A percentile compares a stretch with the other conserved stretches of the same genome.
These are phyloP conservation scores for Triticum timopheevii DNA, from an alignment of 176 grass and related monocot species.

Conservation along the genomic window DNA sequence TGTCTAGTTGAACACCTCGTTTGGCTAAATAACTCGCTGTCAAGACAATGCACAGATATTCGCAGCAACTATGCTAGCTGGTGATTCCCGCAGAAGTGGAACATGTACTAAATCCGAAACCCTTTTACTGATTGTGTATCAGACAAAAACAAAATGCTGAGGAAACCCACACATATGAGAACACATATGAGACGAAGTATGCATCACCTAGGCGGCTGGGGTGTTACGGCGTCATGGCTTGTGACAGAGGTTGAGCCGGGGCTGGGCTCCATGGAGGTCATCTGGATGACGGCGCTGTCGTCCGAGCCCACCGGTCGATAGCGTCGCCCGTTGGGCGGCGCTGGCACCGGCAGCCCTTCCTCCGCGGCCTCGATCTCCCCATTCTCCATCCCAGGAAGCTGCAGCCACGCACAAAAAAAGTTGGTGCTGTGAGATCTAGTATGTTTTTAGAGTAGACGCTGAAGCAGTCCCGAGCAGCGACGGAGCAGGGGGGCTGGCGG, in stretches of 20 bases:
- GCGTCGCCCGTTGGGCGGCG: constrained; percentile 51
- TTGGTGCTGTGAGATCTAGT: constrained; percentile 28
- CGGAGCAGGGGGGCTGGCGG: not conserved
- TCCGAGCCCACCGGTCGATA: constrained; percentile 63
- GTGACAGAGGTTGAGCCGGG: constrained; percentile 31
- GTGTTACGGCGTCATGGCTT: constrained; percentile 4
- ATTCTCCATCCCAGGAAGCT: constrained; percentile 69
- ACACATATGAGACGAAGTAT: constrained; percentile 3
- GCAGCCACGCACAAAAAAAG: not conserved
- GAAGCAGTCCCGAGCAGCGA: not conserved
- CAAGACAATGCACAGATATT: constrained; percentile 15
- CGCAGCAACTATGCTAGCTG: not conserved
- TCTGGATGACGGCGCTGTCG: constrained; percentile 66
- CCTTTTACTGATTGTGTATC: not conserved
- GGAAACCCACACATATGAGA: not conserved
- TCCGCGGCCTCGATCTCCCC: constrained; percentile 66
- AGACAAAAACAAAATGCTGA: not conserved
- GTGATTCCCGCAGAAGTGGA: not conserved
- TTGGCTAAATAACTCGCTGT: not conserved
- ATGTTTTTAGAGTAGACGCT: not conserved
- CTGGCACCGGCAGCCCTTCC: constrained; percentile 54
- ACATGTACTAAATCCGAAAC: not conserved
- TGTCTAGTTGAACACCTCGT: not conserved
- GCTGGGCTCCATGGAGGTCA: constrained; percentile 65
- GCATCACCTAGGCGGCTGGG: constrained; percentile 51